phyloP scores from a whole-genome alignment of 805 yeast species.

The Yarrowia deformans region DNA sequence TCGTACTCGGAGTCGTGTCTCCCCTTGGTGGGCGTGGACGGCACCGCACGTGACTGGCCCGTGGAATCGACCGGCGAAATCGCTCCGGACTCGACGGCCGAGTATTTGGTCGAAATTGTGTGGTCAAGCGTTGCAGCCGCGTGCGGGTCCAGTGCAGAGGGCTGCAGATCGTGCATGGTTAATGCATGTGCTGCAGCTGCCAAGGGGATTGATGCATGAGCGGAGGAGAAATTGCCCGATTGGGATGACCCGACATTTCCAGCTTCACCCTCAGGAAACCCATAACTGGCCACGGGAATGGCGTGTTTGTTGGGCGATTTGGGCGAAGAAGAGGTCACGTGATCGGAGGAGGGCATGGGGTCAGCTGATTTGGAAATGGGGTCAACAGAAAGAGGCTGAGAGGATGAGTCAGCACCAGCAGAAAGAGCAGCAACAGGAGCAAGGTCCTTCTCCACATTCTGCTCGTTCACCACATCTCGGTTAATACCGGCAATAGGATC shows the following conservation, averaged over 20 bases:
- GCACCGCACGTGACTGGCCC: constrained; percentile 29
- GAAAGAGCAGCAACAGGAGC: background rate
- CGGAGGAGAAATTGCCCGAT: background rate
- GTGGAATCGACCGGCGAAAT: constrained; percentile 16
- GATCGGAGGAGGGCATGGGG: too few relatives aligned
- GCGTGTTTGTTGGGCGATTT: background rate
- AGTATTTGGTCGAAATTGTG: constrained; percentile 5
- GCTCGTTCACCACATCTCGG: background rate
- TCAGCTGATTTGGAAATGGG: too few relatives aligned
- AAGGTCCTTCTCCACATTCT: background rate
- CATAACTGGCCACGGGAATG: constrained; percentile 11
- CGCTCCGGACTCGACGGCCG: constrained; percentile 18
- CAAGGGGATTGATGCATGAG: background rate
- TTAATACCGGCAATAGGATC: constrained; percentile 14
- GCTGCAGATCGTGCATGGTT: constrained; percentile 27
- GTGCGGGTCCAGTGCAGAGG: constrained; percentile 10
- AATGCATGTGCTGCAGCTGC: background rate
- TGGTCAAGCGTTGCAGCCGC: constrained; percentile 7
- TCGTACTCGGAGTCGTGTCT: constrained; percentile 21
- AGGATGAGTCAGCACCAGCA: background rate
- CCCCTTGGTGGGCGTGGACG: background rate
- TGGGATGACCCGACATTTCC: too few relatives aligned
- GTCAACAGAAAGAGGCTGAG: too few relatives aligned
- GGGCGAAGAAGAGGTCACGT: background rate
- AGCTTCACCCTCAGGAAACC: background rate